Base-by-base conservation (phyloP, 164 flowering plant genomes). In the Taxillus chinensis region DNA sequence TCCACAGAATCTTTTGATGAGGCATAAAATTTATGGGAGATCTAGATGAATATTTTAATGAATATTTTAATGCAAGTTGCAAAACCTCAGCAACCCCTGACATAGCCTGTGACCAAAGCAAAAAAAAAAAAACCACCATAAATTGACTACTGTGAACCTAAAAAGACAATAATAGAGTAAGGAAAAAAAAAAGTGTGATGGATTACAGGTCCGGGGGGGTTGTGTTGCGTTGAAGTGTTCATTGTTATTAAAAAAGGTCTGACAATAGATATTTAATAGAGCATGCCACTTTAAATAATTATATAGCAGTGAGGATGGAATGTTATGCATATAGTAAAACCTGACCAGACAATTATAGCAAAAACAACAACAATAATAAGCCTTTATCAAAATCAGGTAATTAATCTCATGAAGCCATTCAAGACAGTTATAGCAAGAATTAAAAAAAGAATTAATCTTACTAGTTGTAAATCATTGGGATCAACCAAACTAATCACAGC, bases 1-100 rank as follows among this genome's bases (percentile, higher is more conserved):
- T 74, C 97, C 96, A 90, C 52, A 86, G 51, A 55, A 88, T 60
- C 55, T 80, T 84, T 71, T 86, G 89, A 66, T 88, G 92, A 40
- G 97, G 82, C 39, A 69, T 58, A 74, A 88, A 82, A 67, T 74
- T 80, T 62, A 79, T 79, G 15, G 97, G 97, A 41, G 89, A 71
- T 68, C 98, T 82, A 16, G 91, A 78, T 10, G 96, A 88, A 50
- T 63, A 74, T 42, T 66, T 68, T 69, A 90, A 60, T 5, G 92
- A 83, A 67, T 79, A 89, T 9, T 78, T 64, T 62, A 86, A 51
- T 1, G 81, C 69, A 66, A 41, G 62, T 46, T 80, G 62, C 75
- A 95, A 66, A 60, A 63, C 79, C 52, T 64, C 52, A 49, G 77
- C 60, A 39, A 67, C 49, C 38, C 48, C 42, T 27, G 71, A 69